Conservation (phyloP, 768 basidiomycete genomes). For the Amylocystis lapponica region DNA sequence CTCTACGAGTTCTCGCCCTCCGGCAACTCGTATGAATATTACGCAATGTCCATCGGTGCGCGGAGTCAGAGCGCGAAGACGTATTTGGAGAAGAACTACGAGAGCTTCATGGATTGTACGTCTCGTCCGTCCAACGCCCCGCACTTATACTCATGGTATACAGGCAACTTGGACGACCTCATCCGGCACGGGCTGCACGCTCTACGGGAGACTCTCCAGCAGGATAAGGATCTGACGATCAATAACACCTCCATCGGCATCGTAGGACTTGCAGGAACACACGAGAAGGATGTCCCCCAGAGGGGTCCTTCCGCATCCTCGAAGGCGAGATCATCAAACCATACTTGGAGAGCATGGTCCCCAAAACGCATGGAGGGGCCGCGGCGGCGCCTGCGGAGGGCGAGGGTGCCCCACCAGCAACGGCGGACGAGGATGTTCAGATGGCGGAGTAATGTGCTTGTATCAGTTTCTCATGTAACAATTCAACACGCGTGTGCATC, state of each 20-base stretch:
- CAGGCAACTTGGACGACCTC: constrained; percentile 76
- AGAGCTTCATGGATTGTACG: constrained; percentile 81
- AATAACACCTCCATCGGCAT: constrained; percentile 96
- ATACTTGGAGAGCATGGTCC: constrained; percentile 74
- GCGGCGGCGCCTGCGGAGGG: constrained; percentile 40
- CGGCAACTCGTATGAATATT: constrained; percentile 96
- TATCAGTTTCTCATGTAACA: constrained; percentile 1
- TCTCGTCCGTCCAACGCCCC: constrained; percentile 12
- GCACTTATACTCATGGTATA: background rate
- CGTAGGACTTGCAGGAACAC: constrained; percentile 63
- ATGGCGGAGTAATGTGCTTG: constrained; percentile 57
- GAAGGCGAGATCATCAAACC: constrained; percentile 75
- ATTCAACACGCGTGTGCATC: background rate
- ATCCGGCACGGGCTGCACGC: constrained; percentile 93
- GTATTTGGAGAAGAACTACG: constrained; percentile 92
- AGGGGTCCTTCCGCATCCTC: constrained; percentile 76
- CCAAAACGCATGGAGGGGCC: constrained; percentile 61
- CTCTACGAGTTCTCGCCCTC: constrained; percentile 98
- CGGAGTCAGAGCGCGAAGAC: constrained; percentile 98
- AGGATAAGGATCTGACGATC: constrained; percentile 92
- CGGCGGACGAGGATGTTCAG: constrained; percentile 74
- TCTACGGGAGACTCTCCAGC: constrained; percentile 93
- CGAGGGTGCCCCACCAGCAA: constrained; percentile 47
- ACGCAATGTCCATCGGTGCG: constrained; percentile 97
- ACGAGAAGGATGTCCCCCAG: constrained; percentile 49